Evolutionary conservation across 495 filamentous ascomycete genomes (phyloP).

Genomic region (Xylaria acuta): DNA sequence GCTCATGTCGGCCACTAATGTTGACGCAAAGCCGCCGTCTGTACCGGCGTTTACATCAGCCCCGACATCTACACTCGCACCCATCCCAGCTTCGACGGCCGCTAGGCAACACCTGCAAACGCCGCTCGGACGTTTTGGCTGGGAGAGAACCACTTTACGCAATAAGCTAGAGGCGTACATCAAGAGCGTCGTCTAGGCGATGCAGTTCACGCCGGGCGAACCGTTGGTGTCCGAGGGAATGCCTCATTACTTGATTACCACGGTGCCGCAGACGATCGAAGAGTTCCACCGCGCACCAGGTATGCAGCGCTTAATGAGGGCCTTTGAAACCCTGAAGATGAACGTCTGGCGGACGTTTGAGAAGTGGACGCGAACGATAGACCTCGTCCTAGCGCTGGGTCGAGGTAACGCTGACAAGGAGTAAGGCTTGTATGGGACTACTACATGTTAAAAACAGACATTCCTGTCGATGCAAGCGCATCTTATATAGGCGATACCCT

Average conservation of each 20-base stretch:
- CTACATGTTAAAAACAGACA: background rate
- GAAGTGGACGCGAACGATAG: background rate
- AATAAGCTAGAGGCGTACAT: constrained; percentile 15
- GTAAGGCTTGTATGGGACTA: background rate
- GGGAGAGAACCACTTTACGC: background rate
- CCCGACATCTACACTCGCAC: background rate
- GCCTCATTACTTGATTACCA: background rate
- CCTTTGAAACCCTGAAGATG: constrained; percentile 6
- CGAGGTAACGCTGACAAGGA: background rate
- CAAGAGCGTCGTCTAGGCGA: background rate
- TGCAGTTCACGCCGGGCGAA: background rate
- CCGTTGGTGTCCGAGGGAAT: background rate
- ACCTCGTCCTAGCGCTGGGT: background rate
- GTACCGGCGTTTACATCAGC: background rate
- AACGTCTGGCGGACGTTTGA: constrained; percentile 1
- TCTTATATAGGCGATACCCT: background rate
- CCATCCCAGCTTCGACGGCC: background rate
- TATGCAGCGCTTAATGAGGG: background rate
- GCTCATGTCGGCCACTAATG: too few species aligned
- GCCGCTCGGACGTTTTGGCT: background rate
- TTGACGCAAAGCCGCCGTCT: background rate
- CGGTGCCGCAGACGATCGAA: background rate
- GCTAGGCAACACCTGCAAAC: background rate
- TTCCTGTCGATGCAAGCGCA: background rate
- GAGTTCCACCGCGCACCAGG: constrained; percentile 8